These are phyloP conservation scores for Diaporthe destruens DNA, from an alignment of 2,329 filamentous ascomycete genomes.

Conservation along the genomic window DNA sequence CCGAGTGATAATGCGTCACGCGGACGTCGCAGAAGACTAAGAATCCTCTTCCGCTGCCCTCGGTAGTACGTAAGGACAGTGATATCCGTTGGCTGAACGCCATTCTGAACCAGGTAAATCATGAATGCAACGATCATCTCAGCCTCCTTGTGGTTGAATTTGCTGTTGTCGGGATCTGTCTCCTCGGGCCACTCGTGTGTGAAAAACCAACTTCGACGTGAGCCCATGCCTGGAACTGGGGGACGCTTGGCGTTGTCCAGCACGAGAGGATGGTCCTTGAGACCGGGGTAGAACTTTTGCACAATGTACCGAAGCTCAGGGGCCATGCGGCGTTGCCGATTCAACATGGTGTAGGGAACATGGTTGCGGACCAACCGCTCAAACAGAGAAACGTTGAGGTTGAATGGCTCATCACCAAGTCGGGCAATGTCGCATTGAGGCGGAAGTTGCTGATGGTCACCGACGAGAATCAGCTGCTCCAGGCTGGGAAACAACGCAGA, in stretches of 20 bases:
- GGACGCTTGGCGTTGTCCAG: constrained; percentile 50
- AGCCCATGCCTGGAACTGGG: constrained; percentile 60
- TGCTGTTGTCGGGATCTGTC: constrained; percentile 73
- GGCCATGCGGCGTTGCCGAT: constrained; percentile 73
- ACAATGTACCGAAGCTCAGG: constrained; percentile 60
- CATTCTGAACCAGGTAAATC: constrained; percentile 78
- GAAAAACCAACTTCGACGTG: constrained; percentile 56
- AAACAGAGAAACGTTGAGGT: constrained; percentile 82
- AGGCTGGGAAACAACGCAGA: constrained; percentile 65
- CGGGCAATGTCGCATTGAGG: constrained; percentile 74
- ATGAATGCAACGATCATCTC: constrained; percentile 81
- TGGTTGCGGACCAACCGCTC: constrained; percentile 78
- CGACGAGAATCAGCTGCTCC: constrained; percentile 71
- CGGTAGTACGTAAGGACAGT: constrained; percentile 91
- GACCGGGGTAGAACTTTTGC: constrained; percentile 59
- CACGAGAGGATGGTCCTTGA: constrained; percentile 61
- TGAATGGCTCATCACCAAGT: constrained; percentile 71
- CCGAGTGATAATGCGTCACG: constrained; percentile 48
- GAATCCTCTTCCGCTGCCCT: constrained; percentile 78
- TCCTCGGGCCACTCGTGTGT: constrained; percentile 71
- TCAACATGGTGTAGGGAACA: constrained; percentile 74
- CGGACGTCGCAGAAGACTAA: constrained; percentile 58
- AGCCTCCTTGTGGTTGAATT: constrained; percentile 78
- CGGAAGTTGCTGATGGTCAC: constrained; percentile 84
- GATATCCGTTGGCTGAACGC: constrained; percentile 70